Evolutionary conservation across 768 basidiomycete species (phyloP).

Genomic region (Mycena chlorophos): DNA sequence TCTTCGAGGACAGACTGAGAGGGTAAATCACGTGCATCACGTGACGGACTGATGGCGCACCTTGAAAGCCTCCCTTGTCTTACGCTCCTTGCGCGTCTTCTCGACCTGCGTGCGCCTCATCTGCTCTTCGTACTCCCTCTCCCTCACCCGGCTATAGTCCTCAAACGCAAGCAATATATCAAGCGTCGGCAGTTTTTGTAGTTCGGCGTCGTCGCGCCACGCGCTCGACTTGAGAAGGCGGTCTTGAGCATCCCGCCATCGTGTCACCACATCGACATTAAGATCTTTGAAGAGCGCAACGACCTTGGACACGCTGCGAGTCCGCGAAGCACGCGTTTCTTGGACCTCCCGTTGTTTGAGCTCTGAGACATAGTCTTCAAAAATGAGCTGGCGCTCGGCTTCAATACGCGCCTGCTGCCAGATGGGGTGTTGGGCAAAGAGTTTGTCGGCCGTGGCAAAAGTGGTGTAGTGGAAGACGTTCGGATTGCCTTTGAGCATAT

Average conservation of each 20-base stretch:
- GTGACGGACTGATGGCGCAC: constrained; percentile 40
- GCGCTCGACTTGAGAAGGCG: constrained; percentile 75
- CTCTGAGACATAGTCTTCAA: constrained; percentile 88
- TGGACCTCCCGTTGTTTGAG: constrained; percentile 87
- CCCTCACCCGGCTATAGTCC: constrained; percentile 86
- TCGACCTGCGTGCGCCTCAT: constrained; percentile 78
- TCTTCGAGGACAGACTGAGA: constrained; percentile 70
- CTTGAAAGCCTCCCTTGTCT: constrained; percentile 89
- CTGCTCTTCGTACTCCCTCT: constrained; percentile 90
- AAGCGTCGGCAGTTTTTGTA: constrained; percentile 82
- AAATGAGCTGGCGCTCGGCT: constrained; percentile 81
- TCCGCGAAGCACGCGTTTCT: constrained; percentile 74
- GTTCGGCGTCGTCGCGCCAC: constrained; percentile 74
- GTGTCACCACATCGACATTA: constrained; percentile 88
- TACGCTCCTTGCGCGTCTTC: constrained; percentile 81
- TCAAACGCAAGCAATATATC: constrained; percentile 94
- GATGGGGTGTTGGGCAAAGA: constrained; percentile 84
- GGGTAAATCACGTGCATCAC: not conserved
- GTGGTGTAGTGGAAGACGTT: constrained; percentile 91
- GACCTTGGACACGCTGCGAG: constrained; percentile 81
- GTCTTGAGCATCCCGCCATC: constrained; percentile 85
- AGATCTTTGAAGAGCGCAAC: constrained; percentile 83
- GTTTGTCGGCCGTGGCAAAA: constrained; percentile 82
- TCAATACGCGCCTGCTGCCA: constrained; percentile 89
- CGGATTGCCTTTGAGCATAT: constrained; percentile 84